Evolutionary conservation across 1,284 basidiomycete genomes (phyloP), one percentile per base, ranked within the genome.

Genomic region (Moesziomyces sp.): DNA sequence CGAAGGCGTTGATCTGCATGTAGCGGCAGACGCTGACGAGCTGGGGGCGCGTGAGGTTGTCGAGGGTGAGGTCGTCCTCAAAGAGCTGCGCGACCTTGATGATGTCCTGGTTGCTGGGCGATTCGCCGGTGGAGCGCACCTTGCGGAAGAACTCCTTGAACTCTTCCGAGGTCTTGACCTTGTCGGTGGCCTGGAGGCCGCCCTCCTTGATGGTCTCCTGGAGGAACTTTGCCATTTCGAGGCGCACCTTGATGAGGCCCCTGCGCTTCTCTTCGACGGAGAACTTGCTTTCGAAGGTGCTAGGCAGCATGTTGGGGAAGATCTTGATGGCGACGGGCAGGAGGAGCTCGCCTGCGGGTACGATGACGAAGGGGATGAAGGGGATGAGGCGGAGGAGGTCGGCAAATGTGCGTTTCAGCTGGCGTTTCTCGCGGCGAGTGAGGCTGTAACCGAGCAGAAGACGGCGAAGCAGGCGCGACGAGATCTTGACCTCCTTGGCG

Each of bases 141-240:
- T 99, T 99, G 83, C 94, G 90, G 91, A 99, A 99, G 86, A 99
- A 99, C 85, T 97, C 94, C 83, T 98, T 98, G 88, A 99, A 99
- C 57, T 94, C 93, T 69, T 97, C 94, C 53, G 90, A 92, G 66
- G 93, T 93, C 60, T 97, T 89, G 63, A 99, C 95, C 82, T 96
- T 84, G 67, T 85, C 95, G 8, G 93, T 78, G 14, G 79, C 93
- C 84, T 93, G 94, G 61, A 98, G 87, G 44, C 93, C 94, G 16
- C 93, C 94, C 85, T 98, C 96, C 50, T 92, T 90, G 60, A 99
- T 89, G 2, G 97, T 98, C 85, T 98, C 97, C 83, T 98, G 96
- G 49, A 99, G 87, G 88, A 99, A 99, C 84, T 99, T 99, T 78
- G 97, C 97, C 95, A 99, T 98, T 84, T 98, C 95, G 26, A 99